These are phyloP conservation scores for Binderoboletus segoi DNA, from an alignment of 1,284 basidiomycete species.

Conservation along the genomic window DNA sequence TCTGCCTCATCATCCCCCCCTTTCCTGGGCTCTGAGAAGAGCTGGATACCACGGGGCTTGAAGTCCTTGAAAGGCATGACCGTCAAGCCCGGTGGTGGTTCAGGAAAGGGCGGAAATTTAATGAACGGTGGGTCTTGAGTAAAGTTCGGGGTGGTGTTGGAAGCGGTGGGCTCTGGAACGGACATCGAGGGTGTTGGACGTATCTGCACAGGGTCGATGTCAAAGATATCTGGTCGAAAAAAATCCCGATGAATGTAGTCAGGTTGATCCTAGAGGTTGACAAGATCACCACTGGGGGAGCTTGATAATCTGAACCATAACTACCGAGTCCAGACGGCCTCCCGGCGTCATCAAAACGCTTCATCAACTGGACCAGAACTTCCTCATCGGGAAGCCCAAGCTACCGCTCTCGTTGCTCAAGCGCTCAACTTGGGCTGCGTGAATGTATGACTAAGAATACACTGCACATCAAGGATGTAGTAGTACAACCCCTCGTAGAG, in stretches of 20 bases:
- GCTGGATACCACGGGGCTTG: constrained; percentile 60
- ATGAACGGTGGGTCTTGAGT: constrained; percentile 25
- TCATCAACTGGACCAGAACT: constrained; percentile 1
- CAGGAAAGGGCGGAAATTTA: constrained; percentile 66
- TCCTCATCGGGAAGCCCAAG: constrained; percentile 14
- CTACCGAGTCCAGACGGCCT: too few relatives aligned
- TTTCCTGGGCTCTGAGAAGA: constrained; percentile 33
- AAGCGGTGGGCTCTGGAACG: constrained; percentile 12
- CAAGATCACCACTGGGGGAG: constrained; percentile 11
- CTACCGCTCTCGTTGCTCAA: background rate
- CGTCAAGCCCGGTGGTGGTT: constrained; percentile 48
- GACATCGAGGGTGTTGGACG: constrained; percentile 23
- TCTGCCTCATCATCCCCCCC: constrained; percentile 37
- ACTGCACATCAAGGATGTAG: background rate
- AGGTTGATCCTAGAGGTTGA: background rate
- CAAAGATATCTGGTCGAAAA: constrained; percentile 11
- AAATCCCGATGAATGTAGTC: constrained; percentile 11
- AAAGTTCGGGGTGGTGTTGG: constrained; percentile 7
- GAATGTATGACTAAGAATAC: constrained; percentile 9
- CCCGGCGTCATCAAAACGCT: background rate
- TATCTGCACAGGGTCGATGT: constrained; percentile 16
- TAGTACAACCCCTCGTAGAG: background rate
- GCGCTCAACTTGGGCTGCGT: background rate
- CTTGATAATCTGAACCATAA: constrained; percentile 18
- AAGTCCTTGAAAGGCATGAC: constrained; percentile 63